Evolutionary conservation across 1,139 yeast species (phyloP).

Genomic region (Blastobotrys indianensis): DNA sequence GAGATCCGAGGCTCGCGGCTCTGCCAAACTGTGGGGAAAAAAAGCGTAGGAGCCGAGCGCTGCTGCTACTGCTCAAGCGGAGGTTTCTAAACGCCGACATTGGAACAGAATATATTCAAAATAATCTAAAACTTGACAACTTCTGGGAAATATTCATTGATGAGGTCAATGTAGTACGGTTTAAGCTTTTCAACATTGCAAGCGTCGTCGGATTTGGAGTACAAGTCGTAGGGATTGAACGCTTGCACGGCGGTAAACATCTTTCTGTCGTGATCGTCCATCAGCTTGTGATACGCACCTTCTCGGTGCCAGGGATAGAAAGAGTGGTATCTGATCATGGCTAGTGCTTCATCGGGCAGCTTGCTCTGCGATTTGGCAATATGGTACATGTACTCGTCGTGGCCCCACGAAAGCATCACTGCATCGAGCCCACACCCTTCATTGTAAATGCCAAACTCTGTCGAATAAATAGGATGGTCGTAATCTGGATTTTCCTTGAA

Average conservation of each 20-base stretch:
- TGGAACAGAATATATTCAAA: too few species aligned
- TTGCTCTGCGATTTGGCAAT: constrained; percentile 59
- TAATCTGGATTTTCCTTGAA: constrained; percentile 58
- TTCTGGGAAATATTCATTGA: constrained; percentile 60
- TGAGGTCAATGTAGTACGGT: constrained; percentile 54
- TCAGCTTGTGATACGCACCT: constrained; percentile 55
- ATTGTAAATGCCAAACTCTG: constrained; percentile 62
- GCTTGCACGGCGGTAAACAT: constrained; percentile 61
- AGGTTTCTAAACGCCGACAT: too few species aligned
- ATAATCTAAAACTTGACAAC: constrained; percentile 39
- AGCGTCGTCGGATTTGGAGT: constrained; percentile 51
- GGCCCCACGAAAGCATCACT: constrained; percentile 76
- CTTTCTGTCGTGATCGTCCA: constrained; percentile 58
- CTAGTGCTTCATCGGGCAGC: constrained; percentile 59
- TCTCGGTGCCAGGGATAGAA: constrained; percentile 77
- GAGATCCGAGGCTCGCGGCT: too few species aligned
- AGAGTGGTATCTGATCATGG: constrained; percentile 71
- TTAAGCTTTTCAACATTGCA: constrained; percentile 47
- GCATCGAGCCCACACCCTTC: constrained; percentile 62
- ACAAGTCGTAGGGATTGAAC: constrained; percentile 63
- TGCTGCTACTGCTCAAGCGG: too few species aligned
- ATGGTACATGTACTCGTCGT: constrained; percentile 73
- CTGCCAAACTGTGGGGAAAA: too few species aligned
- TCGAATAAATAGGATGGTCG: constrained; percentile 56
- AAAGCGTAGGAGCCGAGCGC: too few species aligned